phyloP scores from a whole-genome alignment of 1,139 yeast genomes.

The Candida tunisiensis region DNA sequence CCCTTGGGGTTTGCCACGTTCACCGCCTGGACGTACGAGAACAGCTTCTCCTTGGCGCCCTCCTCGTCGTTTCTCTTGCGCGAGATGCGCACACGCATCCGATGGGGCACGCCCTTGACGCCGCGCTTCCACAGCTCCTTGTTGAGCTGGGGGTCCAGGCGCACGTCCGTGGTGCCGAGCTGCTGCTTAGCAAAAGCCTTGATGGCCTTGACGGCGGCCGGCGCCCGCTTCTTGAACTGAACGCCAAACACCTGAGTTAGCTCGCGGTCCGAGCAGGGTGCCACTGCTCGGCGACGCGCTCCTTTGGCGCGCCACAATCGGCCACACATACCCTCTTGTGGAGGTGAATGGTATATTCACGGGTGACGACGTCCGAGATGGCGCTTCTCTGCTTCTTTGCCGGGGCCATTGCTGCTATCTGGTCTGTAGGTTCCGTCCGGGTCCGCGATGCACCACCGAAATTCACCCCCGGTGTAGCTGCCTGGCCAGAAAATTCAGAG shows the following conservation, averaged over 20 bases:
- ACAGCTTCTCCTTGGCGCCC: conserved; percentile 96
- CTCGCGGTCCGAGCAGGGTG: conserved; percentile 2
- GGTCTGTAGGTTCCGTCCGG: no score
- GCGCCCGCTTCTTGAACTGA: conserved; percentile 99
- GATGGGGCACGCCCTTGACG: conserved; percentile 97
- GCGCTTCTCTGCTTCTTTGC: conserved; percentile 52
- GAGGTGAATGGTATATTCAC: conserved; percentile 99
- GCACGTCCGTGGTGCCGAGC: conserved; percentile 99
- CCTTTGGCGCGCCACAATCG: neutral
- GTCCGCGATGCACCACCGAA: no score
- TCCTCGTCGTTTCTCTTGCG: conserved; percentile 99
- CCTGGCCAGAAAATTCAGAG: no score
- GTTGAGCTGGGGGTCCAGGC: conserved; percentile 97
- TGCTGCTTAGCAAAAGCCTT: conserved; percentile 97
- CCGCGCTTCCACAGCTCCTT: conserved; percentile 99
- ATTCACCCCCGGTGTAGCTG: no score
- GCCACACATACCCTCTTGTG: conserved; percentile 85
- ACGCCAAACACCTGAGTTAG: conserved; percentile 74
- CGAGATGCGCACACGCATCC: conserved; percentile 97
- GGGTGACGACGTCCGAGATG: conserved; percentile 98
- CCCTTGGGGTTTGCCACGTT: conserved; percentile 92
- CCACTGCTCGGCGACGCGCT: neutral
- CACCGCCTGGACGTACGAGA: conserved; percentile 97
- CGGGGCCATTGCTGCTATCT: conserved; percentile 22
- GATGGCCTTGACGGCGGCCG: conserved; percentile 98